Percentiles rank a stretch among this genome's conserved stretches.
Conservation (phyloP, 331 rosid species). For the Telfairia occidentalis region DNA sequence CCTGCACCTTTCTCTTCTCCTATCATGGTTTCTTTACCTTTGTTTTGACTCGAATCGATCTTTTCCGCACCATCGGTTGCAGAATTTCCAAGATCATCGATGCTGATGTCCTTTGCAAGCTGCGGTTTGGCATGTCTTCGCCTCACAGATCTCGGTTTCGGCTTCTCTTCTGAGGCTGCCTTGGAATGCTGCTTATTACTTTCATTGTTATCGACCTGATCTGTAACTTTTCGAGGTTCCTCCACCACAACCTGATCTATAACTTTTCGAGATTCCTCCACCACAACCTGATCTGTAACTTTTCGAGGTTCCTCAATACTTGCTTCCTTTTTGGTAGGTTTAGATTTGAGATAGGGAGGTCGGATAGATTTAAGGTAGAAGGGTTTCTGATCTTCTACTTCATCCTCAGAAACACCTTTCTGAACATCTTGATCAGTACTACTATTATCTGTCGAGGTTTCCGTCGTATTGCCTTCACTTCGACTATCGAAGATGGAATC, state of each 20-base stretch:
- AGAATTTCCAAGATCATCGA: neutral
- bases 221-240: conserved; percentile 12
- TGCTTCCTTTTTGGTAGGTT: conserved; percentile 20
- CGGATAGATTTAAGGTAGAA: conserved; percentile 19
- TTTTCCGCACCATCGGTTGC: neutral
- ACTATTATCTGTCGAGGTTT: conserved; percentile 4
- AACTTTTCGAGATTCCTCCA: conserved; percentile 13
- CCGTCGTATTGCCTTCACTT: conserved; percentile 38
- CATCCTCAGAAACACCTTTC: conserved; percentile 38
- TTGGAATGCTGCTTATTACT: conserved; percentile 7
- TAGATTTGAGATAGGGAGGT: conserved; percentile 48
- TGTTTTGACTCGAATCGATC: neutral
- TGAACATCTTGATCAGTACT: conserved; percentile 19
- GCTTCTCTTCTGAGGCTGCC: conserved; percentile 21
- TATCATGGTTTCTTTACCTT: neutral
- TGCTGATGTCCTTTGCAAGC: conserved; percentile 13
- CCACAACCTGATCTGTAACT: neutral
- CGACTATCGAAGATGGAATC: conserved; percentile 28
- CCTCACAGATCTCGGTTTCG: conserved; percentile 59
- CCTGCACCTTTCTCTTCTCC: neutral
- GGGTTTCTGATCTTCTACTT: conserved; percentile 31
- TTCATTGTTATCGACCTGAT: conserved; percentile 15
- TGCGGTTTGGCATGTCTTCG: conserved; percentile 31
- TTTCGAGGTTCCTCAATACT: conserved; percentile 18
- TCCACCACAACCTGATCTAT: neutral